A percentile compares a stretch with the other conserved stretches of the same genome.
phyloP scores from a whole-genome alignment of 1,284 basidiomycete species.

The Blastosporella zonata region DNA sequence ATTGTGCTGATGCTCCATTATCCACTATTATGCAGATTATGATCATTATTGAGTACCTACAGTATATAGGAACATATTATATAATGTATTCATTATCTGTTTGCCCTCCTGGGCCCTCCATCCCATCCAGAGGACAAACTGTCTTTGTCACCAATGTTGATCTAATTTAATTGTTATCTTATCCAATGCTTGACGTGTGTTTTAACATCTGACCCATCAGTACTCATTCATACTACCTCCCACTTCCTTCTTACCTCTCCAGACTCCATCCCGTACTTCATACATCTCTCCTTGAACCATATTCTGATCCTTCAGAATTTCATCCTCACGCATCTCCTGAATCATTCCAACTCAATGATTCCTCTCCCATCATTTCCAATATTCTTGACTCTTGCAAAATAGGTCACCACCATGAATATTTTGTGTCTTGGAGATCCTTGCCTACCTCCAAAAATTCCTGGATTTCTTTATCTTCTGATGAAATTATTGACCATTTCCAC shows the following conservation, averaged over 20 bases:
- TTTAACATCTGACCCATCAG: background rate
- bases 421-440: background rate
- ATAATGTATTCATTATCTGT: too few relatives aligned
- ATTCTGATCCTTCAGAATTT: constrained; percentile 1
- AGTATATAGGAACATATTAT: too few relatives aligned
- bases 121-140: too few relatives aligned
- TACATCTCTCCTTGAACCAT: background rate
- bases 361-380: background rate
- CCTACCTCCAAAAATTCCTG: constrained; percentile 15
- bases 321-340: constrained; percentile 12
- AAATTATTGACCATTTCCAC: constrained; percentile 33
- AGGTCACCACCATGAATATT: background rate
- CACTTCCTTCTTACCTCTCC: background rate
- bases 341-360: background rate
- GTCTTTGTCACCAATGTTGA: too few relatives aligned
- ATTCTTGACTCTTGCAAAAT: constrained; percentile 1
- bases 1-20: too few relatives aligned
- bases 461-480: constrained; percentile 28
- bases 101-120: too few relatives aligned
- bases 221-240: background rate
- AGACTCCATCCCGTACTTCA: background rate
- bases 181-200: too few relatives aligned
- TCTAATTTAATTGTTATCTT: too few relatives aligned
- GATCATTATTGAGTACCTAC: too few relatives aligned
- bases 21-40: too few relatives aligned